phyloP scores from a whole-genome alignment of 768 basidiomycete genomes.

The Suillus cothurnatus region DNA sequence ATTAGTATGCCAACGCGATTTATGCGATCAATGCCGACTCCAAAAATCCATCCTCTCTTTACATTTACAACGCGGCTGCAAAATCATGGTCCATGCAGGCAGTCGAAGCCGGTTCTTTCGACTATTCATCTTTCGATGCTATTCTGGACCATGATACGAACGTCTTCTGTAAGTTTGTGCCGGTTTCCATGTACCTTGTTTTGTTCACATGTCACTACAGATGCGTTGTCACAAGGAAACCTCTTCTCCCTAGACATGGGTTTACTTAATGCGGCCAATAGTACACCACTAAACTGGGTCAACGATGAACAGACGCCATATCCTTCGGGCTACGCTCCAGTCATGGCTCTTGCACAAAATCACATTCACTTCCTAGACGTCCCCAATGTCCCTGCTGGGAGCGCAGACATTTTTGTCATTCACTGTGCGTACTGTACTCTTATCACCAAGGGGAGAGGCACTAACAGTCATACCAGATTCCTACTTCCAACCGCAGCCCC shows the following conservation, averaged over 20 bases:
- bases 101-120: constrained; percentile 54
- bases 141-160: constrained; percentile 96
- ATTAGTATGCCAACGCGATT: constrained; percentile 80
- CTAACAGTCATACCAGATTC: constrained; percentile 49
- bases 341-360: constrained; percentile 84
- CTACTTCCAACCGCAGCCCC: constrained; percentile 74
- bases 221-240: constrained; percentile 66
- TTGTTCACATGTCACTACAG: constrained; percentile 35
- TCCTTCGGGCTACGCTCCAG: constrained; percentile 61
- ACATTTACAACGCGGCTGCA: constrained; percentile 77
- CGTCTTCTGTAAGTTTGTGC: constrained; percentile 64
- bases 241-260: constrained; percentile 75
- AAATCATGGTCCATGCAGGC: constrained; percentile 81
- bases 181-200: background rate
- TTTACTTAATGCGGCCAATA: constrained; percentile 59
- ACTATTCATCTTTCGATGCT: constrained; percentile 63
- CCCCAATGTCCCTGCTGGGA: constrained; percentile 66
- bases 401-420: constrained; percentile 80
- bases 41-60: constrained; percentile 64
- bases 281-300: constrained; percentile 62
- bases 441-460: too few relatives aligned
- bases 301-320: constrained; percentile 61
- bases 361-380: constrained; percentile 84
- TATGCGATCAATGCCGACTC: constrained; percentile 83
- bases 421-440: constrained; percentile 61